These are phyloP conservation scores for Trematosphaeria pertusa DNA, from an alignment of 2,329 filamentous ascomycete species.

Conservation along the genomic window DNA sequence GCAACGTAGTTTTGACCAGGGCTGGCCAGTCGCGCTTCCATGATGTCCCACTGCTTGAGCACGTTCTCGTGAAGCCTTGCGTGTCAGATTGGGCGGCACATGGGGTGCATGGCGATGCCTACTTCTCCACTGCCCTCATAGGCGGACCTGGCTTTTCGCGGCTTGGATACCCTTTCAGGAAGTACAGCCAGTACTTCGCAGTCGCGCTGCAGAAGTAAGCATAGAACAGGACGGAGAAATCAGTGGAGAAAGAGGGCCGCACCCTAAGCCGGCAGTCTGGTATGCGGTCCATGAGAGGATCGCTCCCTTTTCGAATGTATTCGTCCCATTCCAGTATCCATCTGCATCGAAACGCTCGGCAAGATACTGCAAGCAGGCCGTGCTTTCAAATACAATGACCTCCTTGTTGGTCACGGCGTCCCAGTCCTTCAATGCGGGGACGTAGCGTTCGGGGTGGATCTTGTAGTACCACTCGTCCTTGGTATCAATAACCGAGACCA, in stretches of 20 bases:
- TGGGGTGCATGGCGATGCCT: not conserved
- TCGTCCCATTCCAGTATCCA: conserved; percentile 41
- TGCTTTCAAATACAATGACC: conserved; percentile 47
- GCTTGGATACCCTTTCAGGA: conserved; percentile 36
- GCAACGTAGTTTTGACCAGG: conserved; percentile 43
- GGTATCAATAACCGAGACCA: conserved; percentile 46
- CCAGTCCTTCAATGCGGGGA: conserved; percentile 44
- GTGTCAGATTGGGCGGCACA: not conserved
- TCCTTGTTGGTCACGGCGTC: conserved; percentile 36
- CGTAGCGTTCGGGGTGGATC: conserved; percentile 47
- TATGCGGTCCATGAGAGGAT: conserved; percentile 46
- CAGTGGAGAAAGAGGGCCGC: conserved; percentile 16
- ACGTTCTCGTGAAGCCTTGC: conserved; percentile 18
- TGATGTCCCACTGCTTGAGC: conserved; percentile 20
- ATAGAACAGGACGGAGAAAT: not conserved
- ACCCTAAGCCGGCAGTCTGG: conserved; percentile 48
- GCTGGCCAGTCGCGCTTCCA: conserved; percentile 19
- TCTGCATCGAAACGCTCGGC: conserved; percentile 43
- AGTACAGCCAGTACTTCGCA: conserved; percentile 48
- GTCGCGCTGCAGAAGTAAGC: conserved; percentile 16
- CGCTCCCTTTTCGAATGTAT: conserved; percentile 33
- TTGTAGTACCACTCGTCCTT: conserved; percentile 39
- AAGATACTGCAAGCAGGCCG: conserved; percentile 48
- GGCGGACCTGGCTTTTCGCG: conserved; percentile 29
- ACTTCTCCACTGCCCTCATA: conserved; percentile 31